Percentiles rank a stretch among this genome's conserved stretches.
These are phyloP conservation scores for Phellopilus nigrolimitatus DNA, from an alignment of 1,284 basidiomycete genomes.

Conservation along the genomic window DNA sequence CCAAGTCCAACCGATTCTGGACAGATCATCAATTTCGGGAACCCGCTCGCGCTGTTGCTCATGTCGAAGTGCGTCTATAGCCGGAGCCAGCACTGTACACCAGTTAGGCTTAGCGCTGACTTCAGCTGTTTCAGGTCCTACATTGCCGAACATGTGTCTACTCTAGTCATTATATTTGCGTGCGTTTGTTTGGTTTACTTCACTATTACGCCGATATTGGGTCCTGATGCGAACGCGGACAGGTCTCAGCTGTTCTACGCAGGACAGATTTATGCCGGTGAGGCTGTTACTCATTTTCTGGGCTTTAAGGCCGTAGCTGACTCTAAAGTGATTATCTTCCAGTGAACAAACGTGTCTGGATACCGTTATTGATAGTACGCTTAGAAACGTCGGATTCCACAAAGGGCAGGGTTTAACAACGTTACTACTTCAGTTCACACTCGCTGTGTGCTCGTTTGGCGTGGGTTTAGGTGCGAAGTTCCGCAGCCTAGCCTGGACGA, in stretches of 20 bases:
- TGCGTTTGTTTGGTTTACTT: not conserved
- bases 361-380: slow-evolving; percentile 9
- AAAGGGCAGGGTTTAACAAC: not conserved
- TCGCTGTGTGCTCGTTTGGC: slow-evolving; percentile 1
- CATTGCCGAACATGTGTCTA: slow-evolving; percentile 6
- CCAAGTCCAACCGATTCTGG: not conserved
- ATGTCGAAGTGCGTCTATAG: slow-evolving; percentile 3
- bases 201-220: not conserved
- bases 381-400: too few relatives aligned
- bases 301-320: not conserved
- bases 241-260: slow-evolving; percentile 15
- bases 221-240: not conserved
- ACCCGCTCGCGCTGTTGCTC: slow-evolving; percentile 3
- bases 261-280: slow-evolving; percentile 9
- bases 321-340: not conserved
- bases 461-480: slow-evolving; percentile 5
- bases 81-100: not conserved
- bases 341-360: slow-evolving; percentile 7
- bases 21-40: slow-evolving; percentile 13
- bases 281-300: not conserved
- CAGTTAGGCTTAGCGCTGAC: not conserved
- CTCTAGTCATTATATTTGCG: slow-evolving; percentile 8
- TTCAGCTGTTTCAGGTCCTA: not conserved
- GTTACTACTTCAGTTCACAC: not conserved
- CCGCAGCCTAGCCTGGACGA: not conserved